Base-by-base conservation (phyloP, 306 rosid species). In the Echinosophora koreensis region DNA sequence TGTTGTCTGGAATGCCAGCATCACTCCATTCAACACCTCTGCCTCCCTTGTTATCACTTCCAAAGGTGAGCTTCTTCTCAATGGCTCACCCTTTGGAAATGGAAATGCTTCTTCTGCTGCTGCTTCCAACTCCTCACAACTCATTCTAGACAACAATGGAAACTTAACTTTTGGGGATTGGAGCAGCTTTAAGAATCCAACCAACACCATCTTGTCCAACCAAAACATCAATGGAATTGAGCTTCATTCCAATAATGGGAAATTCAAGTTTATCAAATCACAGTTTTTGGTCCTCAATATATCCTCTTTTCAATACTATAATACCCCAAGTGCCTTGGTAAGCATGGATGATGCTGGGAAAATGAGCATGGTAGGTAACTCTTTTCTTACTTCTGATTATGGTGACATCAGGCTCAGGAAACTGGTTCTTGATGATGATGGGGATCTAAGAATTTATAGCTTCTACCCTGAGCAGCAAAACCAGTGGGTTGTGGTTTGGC, bases 381-480 rank as follows among this genome's bases (percentile, higher is more conserved):
- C 86, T 12, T 78, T 92, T 54, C 52, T 86, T 1, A 68, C 91
- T 12, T 83, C 86, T 1, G 92, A 92, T 81, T 88, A 75, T 41
- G 94, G 91, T 5, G 84, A 65, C 0, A 10, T 52, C 13, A 82
- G 84, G 56, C 38, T 68, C 2, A 62, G 91, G 18, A 80, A 86
- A 74, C 47, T 92, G 34, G 90, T 85, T n/a, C 85, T 92, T 3
- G 93, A 86, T 28, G 83, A 90, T 7, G 93, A 92, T 62, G 98
- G 97, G 4, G 86, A 89, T 71, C 88, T 95, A 38, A 81, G 80
- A 74, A 86, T 92, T 67, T 89, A 86, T 70, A 86, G 93, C 63
- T 89, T 81, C 78, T 66, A 85, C 68, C 73, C 84, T 0, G 88
- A 55, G 4, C 54, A 12, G 3, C 16, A 70, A 0, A 17, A 35